Evolutionary conservation across 2,329 filamentous ascomycete species (phyloP).

Genomic region (Xylaria sp.): DNA sequence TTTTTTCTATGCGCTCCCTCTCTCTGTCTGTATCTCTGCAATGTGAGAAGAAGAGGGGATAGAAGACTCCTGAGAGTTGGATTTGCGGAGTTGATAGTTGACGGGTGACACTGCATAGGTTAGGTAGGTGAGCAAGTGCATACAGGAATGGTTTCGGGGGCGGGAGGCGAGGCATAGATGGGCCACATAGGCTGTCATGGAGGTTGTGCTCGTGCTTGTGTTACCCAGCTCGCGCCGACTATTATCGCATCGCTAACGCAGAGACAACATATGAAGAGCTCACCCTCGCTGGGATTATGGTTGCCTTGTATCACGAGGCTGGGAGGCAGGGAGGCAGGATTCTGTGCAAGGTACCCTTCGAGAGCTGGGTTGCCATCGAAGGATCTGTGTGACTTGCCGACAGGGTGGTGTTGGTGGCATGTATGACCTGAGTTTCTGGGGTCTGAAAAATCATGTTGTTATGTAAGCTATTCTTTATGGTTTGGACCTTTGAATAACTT

Average conservation of each 20-base stretch:
- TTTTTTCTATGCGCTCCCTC: neutral
- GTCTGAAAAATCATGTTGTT: neutral
- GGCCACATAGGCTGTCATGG: neutral
- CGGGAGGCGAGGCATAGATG: neutral
- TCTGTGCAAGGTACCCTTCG: neutral
- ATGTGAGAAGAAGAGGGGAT: neutral
- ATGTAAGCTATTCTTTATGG: neutral
- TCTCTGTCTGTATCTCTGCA: neutral
- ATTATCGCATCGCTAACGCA: constrained; percentile 4
- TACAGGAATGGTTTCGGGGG: neutral
- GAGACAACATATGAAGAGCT: neutral
- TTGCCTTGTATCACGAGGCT: constrained; percentile 8
- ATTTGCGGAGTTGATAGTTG: neutral
- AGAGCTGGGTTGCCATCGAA: neutral
- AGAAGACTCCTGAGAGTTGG: neutral
- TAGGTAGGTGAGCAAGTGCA: neutral
- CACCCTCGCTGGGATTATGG: neutral
- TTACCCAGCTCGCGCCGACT: constrained; percentile 1
- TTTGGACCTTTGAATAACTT: neutral
- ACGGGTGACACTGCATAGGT: neutral
- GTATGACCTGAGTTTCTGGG: neutral
- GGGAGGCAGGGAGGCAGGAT: constrained; percentile 8
- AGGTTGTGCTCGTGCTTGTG: neutral
- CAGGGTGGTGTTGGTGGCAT: neutral
- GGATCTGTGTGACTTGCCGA: constrained; percentile 4